phyloP scores from a whole-genome alignment of 306 rosid genomes.

The Fagus crenata region DNA sequence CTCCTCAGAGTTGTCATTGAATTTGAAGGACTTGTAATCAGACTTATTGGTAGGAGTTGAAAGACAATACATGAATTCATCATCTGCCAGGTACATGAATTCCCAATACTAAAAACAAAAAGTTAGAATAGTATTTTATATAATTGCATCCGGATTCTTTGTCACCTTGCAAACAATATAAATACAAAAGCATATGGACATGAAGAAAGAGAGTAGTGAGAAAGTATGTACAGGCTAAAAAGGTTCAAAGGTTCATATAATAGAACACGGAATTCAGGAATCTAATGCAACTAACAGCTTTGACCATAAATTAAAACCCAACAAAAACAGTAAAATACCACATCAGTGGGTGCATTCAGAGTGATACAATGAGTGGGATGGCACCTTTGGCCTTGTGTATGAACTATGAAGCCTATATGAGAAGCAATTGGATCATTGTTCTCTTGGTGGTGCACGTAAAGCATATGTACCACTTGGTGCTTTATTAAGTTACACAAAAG shows the following conservation, averaged over 20 bases:
- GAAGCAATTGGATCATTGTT: background rate
- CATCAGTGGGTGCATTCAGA: background rate
- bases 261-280: background rate
- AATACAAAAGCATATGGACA: background rate
- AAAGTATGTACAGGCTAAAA: background rate
- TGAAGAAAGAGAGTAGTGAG: background rate
- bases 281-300: background rate
- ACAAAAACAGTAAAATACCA: background rate
- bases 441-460: background rate
- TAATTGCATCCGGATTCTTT: background rate
- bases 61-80: conserved; percentile 29
- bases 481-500: no score
- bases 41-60: conserved; percentile 23
- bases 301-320: background rate
- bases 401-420: background rate
- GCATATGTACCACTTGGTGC: background rate
- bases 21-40: conserved; percentile 34
- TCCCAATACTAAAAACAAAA: background rate
- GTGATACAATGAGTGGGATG: background rate
- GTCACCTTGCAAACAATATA: background rate
- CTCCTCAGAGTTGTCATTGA: conserved; percentile 26
- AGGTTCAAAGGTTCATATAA: background rate
- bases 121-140: background rate
- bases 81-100: background rate
- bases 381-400: background rate